phyloP scores from a whole-genome alignment of 2,329 filamentous ascomycete genomes.

The Teratosphaeria zuluensis region DNA sequence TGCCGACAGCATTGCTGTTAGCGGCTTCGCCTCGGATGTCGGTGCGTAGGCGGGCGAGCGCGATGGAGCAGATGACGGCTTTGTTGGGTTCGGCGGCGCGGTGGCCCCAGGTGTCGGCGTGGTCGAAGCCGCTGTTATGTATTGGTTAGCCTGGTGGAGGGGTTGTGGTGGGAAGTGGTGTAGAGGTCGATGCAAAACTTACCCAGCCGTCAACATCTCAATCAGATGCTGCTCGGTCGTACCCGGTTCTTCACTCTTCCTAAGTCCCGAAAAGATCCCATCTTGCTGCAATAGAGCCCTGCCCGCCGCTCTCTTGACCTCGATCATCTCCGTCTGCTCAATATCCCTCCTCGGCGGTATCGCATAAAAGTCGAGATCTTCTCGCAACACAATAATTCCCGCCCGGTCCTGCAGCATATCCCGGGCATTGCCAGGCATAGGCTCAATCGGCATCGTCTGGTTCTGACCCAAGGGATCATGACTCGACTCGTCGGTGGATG shows the following conservation, averaged over 20 bases:
- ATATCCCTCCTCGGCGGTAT: slow-evolving; percentile 84
- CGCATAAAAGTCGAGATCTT: slow-evolving; percentile 95
- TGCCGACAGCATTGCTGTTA: slow-evolving; percentile 72
- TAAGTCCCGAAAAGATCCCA: slow-evolving; percentile 90
- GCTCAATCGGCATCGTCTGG: slow-evolving; percentile 56
- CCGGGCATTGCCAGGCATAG: slow-evolving; percentile 51
- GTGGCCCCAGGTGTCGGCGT: slow-evolving; percentile 91
- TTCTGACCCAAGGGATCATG: slow-evolving; percentile 46
- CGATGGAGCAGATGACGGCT: slow-evolving; percentile 94
- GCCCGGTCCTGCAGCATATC: slow-evolving; percentile 79
- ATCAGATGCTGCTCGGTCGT: slow-evolving; percentile 97
- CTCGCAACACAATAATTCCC: slow-evolving; percentile 90
- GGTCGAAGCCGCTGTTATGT: slow-evolving; percentile 72
- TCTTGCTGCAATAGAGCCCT: slow-evolving; percentile 77
- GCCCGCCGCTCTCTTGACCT: slow-evolving; percentile 87
- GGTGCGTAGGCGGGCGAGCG: slow-evolving; percentile 81
- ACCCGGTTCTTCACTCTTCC: slow-evolving; percentile 89
- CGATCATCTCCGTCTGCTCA: slow-evolving; percentile 80
- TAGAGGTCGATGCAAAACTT: slow-evolving; percentile 27
- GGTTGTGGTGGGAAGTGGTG: background rate
- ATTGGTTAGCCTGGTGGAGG: background rate
- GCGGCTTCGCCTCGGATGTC: slow-evolving; percentile 62
- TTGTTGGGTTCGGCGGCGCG: slow-evolving; percentile 97
- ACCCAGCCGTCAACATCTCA: slow-evolving; percentile 98
- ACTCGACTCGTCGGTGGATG: slow-evolving; percentile 37